Base-by-base conservation (phyloP, 345 rosid species). In the Jatropha curcas region DNA sequence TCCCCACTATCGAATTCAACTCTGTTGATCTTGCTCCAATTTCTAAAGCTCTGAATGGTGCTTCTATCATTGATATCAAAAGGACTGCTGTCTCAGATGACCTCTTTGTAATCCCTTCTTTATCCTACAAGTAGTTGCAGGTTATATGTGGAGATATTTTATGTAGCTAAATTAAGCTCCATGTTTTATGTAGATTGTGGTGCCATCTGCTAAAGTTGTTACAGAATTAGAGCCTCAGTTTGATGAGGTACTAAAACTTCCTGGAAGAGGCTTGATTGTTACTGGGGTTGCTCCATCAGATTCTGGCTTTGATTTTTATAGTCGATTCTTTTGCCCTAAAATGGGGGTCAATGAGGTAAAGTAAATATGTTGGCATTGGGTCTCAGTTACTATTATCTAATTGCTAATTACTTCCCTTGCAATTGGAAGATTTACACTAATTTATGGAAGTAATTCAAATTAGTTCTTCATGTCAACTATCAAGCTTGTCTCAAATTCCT, bases 251-350 rank as follows among this genome's bases (percentile, higher is more conserved):
- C 1, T 25, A 35, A 84, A 87, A 69, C 89, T 86, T 17, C 87
- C 93, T 12, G 89, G 82, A 70, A n/a, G 65, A 50, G 92, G 94
- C 24, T 71, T 89, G 9, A 78, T 92, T 55, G 89, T 90, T 30
- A 75, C 97, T 58, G 89, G 85, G 33, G 80, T 64, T 57, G 92
- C 85, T 56, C 76, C 88, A 10, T 65, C 74, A 1, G 91, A 80
- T 4, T 88, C 93, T 27, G 84, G 76, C 16, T 90, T 90, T 67
- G 91, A 89, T 77, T 86, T 88, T 69, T 78, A 73, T 39, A 92
- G 95, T 77, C 87, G 98, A 20, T 87, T 37, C 82, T 92, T 92
- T 30, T 79, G 77, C 61, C 97, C 95, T 1, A 89, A 88, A 74
- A 14, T 70, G 1, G 93, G 97, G 20, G 2, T 89, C 61, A 74